Evolutionary conservation across 2,329 filamentous ascomycete species (phyloP), one percentile per base, ranked within the genome.

Genomic region (Colletotrichum lentis): DNA sequence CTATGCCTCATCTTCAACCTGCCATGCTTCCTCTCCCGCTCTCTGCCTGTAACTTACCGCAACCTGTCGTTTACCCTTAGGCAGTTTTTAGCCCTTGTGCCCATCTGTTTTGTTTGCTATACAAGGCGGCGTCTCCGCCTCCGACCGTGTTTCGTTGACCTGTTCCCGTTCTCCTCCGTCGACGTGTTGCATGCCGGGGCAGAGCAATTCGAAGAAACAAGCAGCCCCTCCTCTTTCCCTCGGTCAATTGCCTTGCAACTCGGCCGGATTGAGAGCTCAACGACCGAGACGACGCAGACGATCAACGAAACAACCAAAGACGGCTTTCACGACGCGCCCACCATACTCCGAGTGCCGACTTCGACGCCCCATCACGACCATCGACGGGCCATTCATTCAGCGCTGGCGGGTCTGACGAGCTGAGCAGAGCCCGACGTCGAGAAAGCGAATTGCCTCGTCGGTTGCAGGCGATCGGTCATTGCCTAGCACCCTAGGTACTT

Each of bases 391-490:
- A 60, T 60, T 31, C 24, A 37, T 39, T 14, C 56, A 44, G 22
- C 47, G 22, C 56, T 53, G 47, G 49, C 16, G 41, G 41, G 39
- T 18, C 39, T 27, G 39, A 53, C 24, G 41, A 62, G 41, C 56
- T 47, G 47, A 54, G 50, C 62, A 20, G 18, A 61, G 49, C 57
- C 39, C 39, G 41, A 47, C 41, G 18, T 58, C 55, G 27, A 58
- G n/a, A 20, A n/a, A 11, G 22, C 44, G 4, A 47, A 20, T 37
- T 53, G 41, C 22, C 41, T 20, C 31, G 3, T n/a, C 46, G 53
- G 24, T 49, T 44, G 62, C 53, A 54, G 62, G 43, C 53, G 8
- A 53, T 50, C 20, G 55, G 55, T 49, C 61, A 35, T 37, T 43
- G 22, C 47, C 61, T 54, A 31, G 8, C 27, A 31, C 27, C 27